Evolutionary conservation across 768 basidiomycete species (phyloP).

Genomic region (Auriculariales sp.): DNA sequence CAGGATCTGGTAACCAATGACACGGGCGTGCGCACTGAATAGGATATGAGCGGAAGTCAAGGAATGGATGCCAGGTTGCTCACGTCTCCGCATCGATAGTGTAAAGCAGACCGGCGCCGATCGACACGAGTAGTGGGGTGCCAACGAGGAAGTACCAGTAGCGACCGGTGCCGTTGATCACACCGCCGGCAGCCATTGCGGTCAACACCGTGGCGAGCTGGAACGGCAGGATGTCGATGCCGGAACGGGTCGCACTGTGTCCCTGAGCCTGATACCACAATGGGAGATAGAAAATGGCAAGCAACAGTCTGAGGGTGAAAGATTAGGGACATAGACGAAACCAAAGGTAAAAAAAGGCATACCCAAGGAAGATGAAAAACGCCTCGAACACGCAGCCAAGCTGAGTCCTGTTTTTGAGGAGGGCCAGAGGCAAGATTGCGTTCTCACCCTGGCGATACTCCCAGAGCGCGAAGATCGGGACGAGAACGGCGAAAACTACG

Average conservation of each 20-base stretch:
- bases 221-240: constrained; percentile 19
- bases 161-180: constrained; percentile 17
- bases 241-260: constrained; percentile 10
- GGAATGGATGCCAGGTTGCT: too few relatives aligned
- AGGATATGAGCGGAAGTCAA: too few relatives aligned
- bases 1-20: constrained; percentile 22
- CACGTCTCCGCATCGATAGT: constrained; percentile 14
- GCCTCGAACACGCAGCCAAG: constrained; percentile 14
- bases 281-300: constrained; percentile 12
- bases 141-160: constrained; percentile 21
- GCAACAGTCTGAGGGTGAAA: not conserved
- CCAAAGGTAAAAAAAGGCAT: not conserved
- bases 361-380: constrained; percentile 11
- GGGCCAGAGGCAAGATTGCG: constrained; percentile 20
- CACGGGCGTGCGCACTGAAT: constrained; percentile 9
- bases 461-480: constrained; percentile 11
- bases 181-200: constrained; percentile 13
- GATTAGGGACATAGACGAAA: not conserved
- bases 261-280: constrained; percentile 17
- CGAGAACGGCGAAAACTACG: not conserved
- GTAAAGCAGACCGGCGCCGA: constrained; percentile 23
- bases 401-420: constrained; percentile 15
- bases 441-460: constrained; percentile 16
- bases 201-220: constrained; percentile 9
- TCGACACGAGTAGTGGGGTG: constrained; percentile 17